Base-by-base conservation (phyloP, 208 protist species). In the Trypanosoma cruzi region DNA sequence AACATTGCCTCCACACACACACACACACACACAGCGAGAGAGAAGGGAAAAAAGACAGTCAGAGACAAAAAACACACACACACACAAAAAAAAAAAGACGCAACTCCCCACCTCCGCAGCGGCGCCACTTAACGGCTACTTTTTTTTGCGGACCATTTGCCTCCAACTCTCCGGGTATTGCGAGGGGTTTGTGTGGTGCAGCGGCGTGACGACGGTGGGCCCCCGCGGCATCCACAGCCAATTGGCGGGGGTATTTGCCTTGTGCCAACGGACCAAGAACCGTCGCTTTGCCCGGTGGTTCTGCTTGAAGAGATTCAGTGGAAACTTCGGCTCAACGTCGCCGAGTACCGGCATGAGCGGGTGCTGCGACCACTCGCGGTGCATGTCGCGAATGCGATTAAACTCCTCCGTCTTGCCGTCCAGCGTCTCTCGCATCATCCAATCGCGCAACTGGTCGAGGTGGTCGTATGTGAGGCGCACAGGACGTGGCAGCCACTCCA, bases 381-480 rank as follows among this genome's bases (percentile, higher is more conserved):
- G 92, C 29, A 97, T 64, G 29, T 86, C 77, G 13, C 92, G 82
- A 57, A 95, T 92, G 10, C 77, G 68, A 58, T 91, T 80, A 68
- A 97, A 89, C 63, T 86, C 85, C 24, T 88, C 83, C 16, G 64
- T 86, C 18, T 77, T 65, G 0, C 83, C 85, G 40, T 89, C 75
- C 0, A 97, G 82, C 2, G 89, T 95, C 58, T 90, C 92, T 8
- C 81, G 79, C 92, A 97, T 97, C 92, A 95, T 93, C 87, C 87
- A 97, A 57, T 92, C 84, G 13, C 88, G 86, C 55, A 95, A 75
- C 57, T 86, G 70, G 49, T 97, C 89, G 10, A 95, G 62, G 63
- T 93, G 85, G 32, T 83, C 79, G 72, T 94, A 92, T 13, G 78
- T 93, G 24, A 97, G 69, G 5, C 89, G 85, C 60, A 95, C 89